Conservation (phyloP, 177 flowering plant genomes). For the Vitis hybrid region DNA sequence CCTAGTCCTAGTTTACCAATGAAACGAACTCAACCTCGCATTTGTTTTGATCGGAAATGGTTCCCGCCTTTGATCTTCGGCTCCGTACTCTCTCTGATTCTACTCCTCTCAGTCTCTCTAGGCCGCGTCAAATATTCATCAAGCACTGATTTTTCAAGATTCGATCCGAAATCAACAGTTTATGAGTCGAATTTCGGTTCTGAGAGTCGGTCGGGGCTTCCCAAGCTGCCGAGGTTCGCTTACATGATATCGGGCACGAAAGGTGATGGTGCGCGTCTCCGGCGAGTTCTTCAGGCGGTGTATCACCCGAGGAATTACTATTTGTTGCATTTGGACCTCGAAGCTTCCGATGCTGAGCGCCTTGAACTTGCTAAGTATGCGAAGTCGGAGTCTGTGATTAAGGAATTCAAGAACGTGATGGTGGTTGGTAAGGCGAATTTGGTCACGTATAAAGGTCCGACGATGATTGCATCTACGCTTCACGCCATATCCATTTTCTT, state of each 20-base stretch:
- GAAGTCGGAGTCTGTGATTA: constrained; percentile 43
- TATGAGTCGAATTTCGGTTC: constrained; percentile 1
- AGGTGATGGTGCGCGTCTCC: constrained; percentile 55
- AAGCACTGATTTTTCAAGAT: neutral
- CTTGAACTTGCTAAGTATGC: constrained; percentile 65
- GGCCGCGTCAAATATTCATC: neutral
- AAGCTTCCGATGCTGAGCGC: constrained; percentile 65
- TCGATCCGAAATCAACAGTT: neutral
- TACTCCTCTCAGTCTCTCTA: constrained; percentile 17
- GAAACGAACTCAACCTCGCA: constrained; percentile 23
- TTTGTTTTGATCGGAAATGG: constrained; percentile 27
- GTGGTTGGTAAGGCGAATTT: constrained; percentile 77
- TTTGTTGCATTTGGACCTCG: constrained; percentile 76
- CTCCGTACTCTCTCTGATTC: constrained; percentile 14
- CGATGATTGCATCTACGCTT: constrained; percentile 68
- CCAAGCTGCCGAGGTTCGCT: constrained; percentile 63
- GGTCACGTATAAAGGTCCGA: constrained; percentile 82
- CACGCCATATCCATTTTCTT: constrained; percentile 71
- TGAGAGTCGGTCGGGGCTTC: constrained; percentile 17
- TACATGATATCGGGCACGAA: constrained; percentile 81
- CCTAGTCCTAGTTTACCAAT: constrained; percentile 2
- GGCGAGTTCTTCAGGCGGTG: constrained; percentile 61
- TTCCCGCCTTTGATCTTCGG: constrained; percentile 17
- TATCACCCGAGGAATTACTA: constrained; percentile 90
- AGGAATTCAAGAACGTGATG: constrained; percentile 61